Conservation (phyloP, 179 eudicot genomes). For the Actinidia chinensis region DNA sequence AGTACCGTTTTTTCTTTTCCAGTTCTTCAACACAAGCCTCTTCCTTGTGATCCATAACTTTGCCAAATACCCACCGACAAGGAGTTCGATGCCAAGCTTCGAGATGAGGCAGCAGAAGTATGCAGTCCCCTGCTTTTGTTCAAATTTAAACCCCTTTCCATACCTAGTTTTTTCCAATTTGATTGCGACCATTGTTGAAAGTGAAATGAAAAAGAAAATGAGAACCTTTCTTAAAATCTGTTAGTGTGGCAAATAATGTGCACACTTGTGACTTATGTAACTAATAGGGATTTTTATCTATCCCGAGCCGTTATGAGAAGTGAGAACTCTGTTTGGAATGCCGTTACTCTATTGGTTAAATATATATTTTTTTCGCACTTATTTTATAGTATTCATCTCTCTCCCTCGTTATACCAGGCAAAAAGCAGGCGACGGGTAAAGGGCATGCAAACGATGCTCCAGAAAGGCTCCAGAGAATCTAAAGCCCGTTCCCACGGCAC, state of each 20-base stretch:
- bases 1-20: slow-evolving; percentile 16
- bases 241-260: not conserved
- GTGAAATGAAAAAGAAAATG: not conserved
- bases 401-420: slow-evolving; percentile 36
- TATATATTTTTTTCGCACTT: not conserved
- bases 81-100: slow-evolving; percentile 64
- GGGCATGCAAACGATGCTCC: slow-evolving; percentile 41
- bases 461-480: slow-evolving; percentile 46
- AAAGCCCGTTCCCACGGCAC: slow-evolving; percentile 66
- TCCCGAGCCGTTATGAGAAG: not conserved
- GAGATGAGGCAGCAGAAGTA: slow-evolving; percentile 65
- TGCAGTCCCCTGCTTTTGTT: not conserved
- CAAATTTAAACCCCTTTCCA: not conserved
- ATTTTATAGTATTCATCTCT: too few species aligned
- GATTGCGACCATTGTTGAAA: not conserved
- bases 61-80: slow-evolving; percentile 76
- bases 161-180: not conserved
- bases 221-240: not conserved
- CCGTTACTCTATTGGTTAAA: not conserved
- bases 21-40: slow-evolving; percentile 65
- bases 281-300: not conserved
- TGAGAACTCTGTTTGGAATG: slow-evolving; percentile 7
- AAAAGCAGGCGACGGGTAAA: slow-evolving; percentile 41
- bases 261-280: not conserved
- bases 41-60: slow-evolving; percentile 66